Percentiles rank a stretch among this genome's conserved stretches.
Conservation (phyloP, 1,139 yeast species). For the Yamadazyma triangularis region DNA sequence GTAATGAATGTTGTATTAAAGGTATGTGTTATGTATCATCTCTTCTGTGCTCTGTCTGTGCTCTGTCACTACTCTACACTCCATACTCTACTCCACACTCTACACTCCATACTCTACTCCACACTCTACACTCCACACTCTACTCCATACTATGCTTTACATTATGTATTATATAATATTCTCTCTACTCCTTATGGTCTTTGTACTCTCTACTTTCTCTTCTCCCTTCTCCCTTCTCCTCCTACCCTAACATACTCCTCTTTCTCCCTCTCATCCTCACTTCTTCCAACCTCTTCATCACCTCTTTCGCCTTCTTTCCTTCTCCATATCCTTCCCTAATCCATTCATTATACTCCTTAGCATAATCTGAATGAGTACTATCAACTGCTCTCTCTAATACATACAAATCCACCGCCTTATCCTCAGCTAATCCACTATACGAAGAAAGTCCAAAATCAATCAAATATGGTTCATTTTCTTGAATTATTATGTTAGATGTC, state of each 20-base stretch:
- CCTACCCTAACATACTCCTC: conserved; percentile 80
- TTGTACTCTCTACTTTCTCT: too few species aligned
- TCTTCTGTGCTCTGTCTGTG: too few species aligned
- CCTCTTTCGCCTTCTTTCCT: conserved; percentile 48
- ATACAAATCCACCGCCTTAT: conserved; percentile 93
- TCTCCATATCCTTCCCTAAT: conserved; percentile 65
- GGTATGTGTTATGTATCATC: too few species aligned
- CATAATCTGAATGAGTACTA: conserved; percentile 81
- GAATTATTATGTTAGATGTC: conserved; percentile 74
- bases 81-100: too few species aligned
- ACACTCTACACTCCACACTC: too few species aligned
- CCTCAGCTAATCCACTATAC: conserved; percentile 76
- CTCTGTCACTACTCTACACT: too few species aligned
- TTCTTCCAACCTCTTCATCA: conserved; percentile 64
- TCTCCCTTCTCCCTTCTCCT: too few species aligned
- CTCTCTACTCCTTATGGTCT: too few species aligned
- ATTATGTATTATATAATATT: too few species aligned
- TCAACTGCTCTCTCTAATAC: conserved; percentile 88
- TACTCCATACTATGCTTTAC: too few species aligned
- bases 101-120: too few species aligned
- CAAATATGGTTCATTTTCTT: conserved; percentile 46
- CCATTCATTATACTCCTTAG: conserved; percentile 65
- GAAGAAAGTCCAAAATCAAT: conserved; percentile 92
- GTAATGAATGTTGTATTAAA: too few species aligned
- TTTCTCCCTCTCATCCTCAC: conserved; percentile 92